Percentiles rank a stretch among this genome's conserved stretches.
Conservation (phyloP, 2,329 filamentous ascomycete species). For the Trichothecium sympodiale region DNA sequence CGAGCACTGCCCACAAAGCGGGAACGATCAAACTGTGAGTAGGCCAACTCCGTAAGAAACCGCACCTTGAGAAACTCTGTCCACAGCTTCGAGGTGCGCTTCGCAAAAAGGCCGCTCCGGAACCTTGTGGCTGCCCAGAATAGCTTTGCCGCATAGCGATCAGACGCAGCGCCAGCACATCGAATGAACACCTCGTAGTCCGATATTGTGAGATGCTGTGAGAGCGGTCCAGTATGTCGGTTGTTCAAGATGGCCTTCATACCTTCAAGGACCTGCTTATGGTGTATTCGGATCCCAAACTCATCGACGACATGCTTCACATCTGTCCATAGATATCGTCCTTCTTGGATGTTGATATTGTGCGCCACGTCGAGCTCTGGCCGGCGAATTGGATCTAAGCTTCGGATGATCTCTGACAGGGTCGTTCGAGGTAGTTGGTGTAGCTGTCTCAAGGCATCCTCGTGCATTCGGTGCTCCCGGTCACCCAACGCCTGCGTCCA, state of each 20-base stretch:
- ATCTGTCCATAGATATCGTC: slow-evolving; percentile 27
- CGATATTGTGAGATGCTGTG: slow-evolving; percentile 10
- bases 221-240: slow-evolving; percentile 10
- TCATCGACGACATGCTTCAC: slow-evolving; percentile 25
- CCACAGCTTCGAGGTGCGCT: slow-evolving; percentile 23
- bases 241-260: slow-evolving; percentile 22
- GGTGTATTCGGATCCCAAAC: slow-evolving; percentile 32
- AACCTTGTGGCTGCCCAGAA: slow-evolving; percentile 9
- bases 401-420: slow-evolving; percentile 53
- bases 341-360: slow-evolving; percentile 24
- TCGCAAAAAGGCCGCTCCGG: slow-evolving; percentile 12
- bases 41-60: slow-evolving; percentile 33
- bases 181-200: slow-evolving; percentile 36
- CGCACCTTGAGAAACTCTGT: slow-evolving; percentile 35
- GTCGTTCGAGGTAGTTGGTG: slow-evolving; percentile 36
- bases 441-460: slow-evolving; percentile 18
- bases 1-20: slow-evolving; percentile 28
- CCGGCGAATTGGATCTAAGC: slow-evolving; percentile 46
- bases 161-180: slow-evolving; percentile 33
- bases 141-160: slow-evolving; percentile 18
- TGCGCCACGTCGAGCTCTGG: slow-evolving; percentile 36
- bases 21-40: slow-evolving; percentile 32
- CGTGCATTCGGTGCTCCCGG: slow-evolving; percentile 8
- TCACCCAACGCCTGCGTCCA: slow-evolving; percentile 6
- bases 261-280: slow-evolving; percentile 23